Conservation (phyloP, 2,329 filamentous ascomycete species). For the Aotearoamyces nothofagi region DNA sequence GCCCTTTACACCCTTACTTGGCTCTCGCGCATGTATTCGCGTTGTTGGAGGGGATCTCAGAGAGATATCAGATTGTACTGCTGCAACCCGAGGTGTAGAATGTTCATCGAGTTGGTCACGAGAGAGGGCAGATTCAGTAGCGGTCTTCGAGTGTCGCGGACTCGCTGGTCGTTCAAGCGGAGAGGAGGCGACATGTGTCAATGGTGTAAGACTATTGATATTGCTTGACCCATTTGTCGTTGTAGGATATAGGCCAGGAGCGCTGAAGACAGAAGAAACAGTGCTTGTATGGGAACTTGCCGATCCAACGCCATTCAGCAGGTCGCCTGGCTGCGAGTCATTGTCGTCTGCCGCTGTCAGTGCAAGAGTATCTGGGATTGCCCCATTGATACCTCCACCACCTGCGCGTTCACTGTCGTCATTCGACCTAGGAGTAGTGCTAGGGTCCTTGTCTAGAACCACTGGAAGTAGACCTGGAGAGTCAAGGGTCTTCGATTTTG, state of each 20-base stretch:
- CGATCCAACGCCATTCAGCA: constrained; percentile 56
- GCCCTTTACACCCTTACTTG: constrained; percentile 35
- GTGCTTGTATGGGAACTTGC: constrained; percentile 58
- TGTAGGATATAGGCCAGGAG: constrained; percentile 12
- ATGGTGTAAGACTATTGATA: constrained; percentile 40
- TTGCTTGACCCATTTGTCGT: constrained; percentile 14
- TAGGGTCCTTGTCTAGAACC: constrained; percentile 21
- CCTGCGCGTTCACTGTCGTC: constrained; percentile 17
- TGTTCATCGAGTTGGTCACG: constrained; percentile 17
- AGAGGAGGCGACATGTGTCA: constrained; percentile 52
- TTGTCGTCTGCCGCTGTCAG: constrained; percentile 29
- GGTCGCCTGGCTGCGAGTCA: constrained; percentile 46
- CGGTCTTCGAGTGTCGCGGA: constrained; percentile 25
- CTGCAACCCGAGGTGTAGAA: too few species aligned
- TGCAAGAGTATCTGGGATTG: constrained; percentile 10
- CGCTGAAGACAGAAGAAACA: constrained; percentile 56
- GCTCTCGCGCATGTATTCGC: constrained; percentile 38
- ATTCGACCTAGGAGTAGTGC: constrained; percentile 12
- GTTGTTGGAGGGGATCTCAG: constrained; percentile 9
- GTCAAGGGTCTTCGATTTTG: constrained; percentile 24
- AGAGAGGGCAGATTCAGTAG: constrained; percentile 19
- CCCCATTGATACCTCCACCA: constrained; percentile 8
- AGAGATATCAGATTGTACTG: constrained; percentile 10
- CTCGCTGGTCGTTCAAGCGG: constrained; percentile 39
- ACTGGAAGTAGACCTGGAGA: constrained; percentile 16